A percentile compares a stretch with the other conserved stretches of the same genome.
phyloP scores from a whole-genome alignment of 225 moss, liverwort and hornwort genomes.

The Pseudisothecium myosuroides region DNA sequence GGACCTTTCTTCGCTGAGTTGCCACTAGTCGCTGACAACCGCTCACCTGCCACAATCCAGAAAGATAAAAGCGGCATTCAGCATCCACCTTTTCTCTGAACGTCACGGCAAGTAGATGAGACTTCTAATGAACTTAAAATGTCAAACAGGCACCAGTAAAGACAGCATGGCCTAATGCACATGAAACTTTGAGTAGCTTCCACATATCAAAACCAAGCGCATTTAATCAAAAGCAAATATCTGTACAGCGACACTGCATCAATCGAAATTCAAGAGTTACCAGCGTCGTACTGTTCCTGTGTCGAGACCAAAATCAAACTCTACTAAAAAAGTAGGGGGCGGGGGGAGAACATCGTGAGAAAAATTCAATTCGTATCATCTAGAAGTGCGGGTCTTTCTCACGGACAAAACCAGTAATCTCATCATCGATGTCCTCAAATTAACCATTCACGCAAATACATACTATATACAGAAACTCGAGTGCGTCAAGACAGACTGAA shows the following conservation, averaged over 20 bases:
- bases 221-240: background rate
- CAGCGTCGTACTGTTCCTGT: background rate
- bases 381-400: background rate
- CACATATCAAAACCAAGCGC: background rate
- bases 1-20: conserved; percentile 64
- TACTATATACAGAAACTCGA: background rate
- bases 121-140: background rate
- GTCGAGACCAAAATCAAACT: background rate
- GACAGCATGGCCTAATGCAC: background rate
- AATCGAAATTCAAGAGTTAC: background rate
- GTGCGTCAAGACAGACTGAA: background rate
- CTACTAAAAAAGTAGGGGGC: background rate
- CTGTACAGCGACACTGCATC: background rate
- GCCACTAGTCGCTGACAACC: conserved; percentile 48
- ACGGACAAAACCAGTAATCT: background rate
- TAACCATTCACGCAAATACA: background rate
- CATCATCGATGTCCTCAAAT: background rate
- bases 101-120: background rate
- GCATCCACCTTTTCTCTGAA: background rate
- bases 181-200: background rate
- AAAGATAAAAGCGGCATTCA: background rate
- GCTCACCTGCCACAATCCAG: conserved; percentile 44
- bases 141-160: background rate
- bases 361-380: background rate
- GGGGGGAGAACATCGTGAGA: background rate